Conservation (phyloP, 768 basidiomycete species). For the Clathrus columnatus region DNA sequence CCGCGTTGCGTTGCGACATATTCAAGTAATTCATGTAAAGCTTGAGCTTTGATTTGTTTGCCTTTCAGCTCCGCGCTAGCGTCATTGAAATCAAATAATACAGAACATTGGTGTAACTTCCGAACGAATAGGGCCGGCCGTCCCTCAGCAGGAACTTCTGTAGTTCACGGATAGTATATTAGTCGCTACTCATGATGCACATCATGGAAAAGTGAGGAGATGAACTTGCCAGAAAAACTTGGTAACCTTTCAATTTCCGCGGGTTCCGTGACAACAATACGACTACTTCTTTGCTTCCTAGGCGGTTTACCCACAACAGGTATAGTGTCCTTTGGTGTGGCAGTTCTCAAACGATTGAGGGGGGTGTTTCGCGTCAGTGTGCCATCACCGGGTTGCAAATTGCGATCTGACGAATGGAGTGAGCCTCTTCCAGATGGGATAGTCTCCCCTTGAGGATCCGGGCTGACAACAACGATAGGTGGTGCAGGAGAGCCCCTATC, state of each 20-base stretch:
- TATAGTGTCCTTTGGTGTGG: constrained; percentile 91
- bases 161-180: no score
- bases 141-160: constrained; percentile 85
- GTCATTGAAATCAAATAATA: constrained; percentile 98
- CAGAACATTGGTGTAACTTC: constrained; percentile 93
- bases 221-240: constrained; percentile 67
- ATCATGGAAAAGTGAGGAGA: constrained; percentile 4
- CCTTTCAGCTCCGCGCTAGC: constrained; percentile 91
- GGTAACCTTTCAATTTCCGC: constrained; percentile 94
- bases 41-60: constrained; percentile 98
- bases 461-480: constrained; percentile 80
- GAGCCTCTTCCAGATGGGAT: constrained; percentile 1
- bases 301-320: constrained; percentile 94
- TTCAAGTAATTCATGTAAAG: constrained; percentile 96
- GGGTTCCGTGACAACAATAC: constrained; percentile 93
- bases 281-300: constrained; percentile 93
- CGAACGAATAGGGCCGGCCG: constrained; percentile 86
- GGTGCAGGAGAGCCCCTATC: constrained; percentile 48
- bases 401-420: constrained; percentile 6
- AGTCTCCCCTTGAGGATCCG: constrained; percentile 36
- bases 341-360: constrained; percentile 59
- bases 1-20: constrained; percentile 96
- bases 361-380: constrained; percentile 61
- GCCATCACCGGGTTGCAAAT: constrained; percentile 24
- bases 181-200: constrained; percentile 9